Evolutionary conservation across 441 rosid species (phyloP), one percentile per base, ranked within the genome.

Genomic region (Daphne laureola): DNA sequence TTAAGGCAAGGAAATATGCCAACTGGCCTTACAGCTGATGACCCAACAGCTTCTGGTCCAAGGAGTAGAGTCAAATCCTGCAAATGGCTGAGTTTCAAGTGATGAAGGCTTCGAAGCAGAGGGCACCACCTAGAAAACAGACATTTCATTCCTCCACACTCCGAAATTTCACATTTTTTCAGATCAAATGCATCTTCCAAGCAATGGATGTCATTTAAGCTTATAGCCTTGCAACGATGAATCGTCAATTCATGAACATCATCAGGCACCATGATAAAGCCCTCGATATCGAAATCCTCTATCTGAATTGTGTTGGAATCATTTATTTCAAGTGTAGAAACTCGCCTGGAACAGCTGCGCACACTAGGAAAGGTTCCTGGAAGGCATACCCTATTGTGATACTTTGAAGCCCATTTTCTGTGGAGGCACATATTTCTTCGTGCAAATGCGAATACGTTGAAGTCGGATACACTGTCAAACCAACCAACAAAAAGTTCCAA

Each of bases 401-500:
- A 11, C 16, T 12, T 14, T 13, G 9, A n/a, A 1, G 1, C 0
- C 45, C 4, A 0, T 3, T 0, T 17, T 54, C 7, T 12, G 8
- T 12, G 8, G 16, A 7, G 31, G 18, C 23, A 5, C 41, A 12
- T 58, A 46, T 5, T 38, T n/a, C 11, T 2, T 3, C 15, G 31
- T 13, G 44, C n/a, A 12, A 17, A 4, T 9, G 49, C 25, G 46
- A 42, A 67, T 9, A 0, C 16, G 53, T 51, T 51, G 11, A 58
- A 61, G 15, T 48, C 73, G 3, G 38, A 35, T 21, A 61, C 12
- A 38, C 61, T 45, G 13, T 14, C 4, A 14, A 75, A 63, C 2
- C 21, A 6, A 15, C 70, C 47, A 14, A n/a, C 8, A 54, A 69
- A 46, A 12, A 6, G 8, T 46, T 67, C 73, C 57, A 76, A 50